Evolutionary conservation across 352 stramenopile genomes (phyloP).

Genomic region (Globisporangium nodosum): DNA sequence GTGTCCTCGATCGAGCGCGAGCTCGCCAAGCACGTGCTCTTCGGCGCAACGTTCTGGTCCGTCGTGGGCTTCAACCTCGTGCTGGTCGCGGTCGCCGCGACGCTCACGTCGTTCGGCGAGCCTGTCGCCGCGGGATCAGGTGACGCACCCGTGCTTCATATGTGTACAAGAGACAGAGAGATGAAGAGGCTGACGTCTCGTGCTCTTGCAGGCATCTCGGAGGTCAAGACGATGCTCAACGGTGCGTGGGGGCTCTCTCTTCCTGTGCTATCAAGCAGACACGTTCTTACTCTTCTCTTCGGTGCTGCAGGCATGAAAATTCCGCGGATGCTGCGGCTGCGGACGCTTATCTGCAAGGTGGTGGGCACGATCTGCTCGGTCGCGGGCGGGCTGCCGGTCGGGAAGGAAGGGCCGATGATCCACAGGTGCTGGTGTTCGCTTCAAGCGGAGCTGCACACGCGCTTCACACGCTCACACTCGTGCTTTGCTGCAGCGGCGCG

Average conservation of each 20-base stretch:
- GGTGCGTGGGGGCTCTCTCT: slow-evolving; percentile 19
- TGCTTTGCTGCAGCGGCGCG: slow-evolving; percentile 53
- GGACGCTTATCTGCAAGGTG: slow-evolving; percentile 85
- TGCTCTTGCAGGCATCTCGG: slow-evolving; percentile 86
- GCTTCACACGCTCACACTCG: neutral
- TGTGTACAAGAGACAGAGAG: too few relatives aligned
- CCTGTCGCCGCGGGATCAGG: slow-evolving; percentile 75
- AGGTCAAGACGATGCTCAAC: slow-evolving; percentile 93
- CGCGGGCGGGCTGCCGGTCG: slow-evolving; percentile 76
- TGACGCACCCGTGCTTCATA: too few relatives aligned
- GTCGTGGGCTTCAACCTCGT: slow-evolving; percentile 63
- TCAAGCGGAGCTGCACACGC: neutral
- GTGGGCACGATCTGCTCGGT: slow-evolving; percentile 86
- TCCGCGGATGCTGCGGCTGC: slow-evolving; percentile 61
- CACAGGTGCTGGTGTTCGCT: too few relatives aligned
- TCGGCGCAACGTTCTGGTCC: slow-evolving; percentile 65
- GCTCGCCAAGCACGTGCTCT: slow-evolving; percentile 53
- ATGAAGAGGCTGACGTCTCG: too few relatives aligned
- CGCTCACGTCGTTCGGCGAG: slow-evolving; percentile 67
- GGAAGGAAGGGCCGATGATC: slow-evolving; percentile 92
- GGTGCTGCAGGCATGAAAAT: slow-evolving; percentile 85
- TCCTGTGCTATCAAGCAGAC: too few relatives aligned
- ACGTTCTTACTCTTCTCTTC: too few relatives aligned
- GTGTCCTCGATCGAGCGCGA: slow-evolving; percentile 58
- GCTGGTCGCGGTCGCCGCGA: slow-evolving; percentile 70